Conservation (phyloP, 495 filamentous ascomycete genomes). For the Elasticomyces elasticus region DNA sequence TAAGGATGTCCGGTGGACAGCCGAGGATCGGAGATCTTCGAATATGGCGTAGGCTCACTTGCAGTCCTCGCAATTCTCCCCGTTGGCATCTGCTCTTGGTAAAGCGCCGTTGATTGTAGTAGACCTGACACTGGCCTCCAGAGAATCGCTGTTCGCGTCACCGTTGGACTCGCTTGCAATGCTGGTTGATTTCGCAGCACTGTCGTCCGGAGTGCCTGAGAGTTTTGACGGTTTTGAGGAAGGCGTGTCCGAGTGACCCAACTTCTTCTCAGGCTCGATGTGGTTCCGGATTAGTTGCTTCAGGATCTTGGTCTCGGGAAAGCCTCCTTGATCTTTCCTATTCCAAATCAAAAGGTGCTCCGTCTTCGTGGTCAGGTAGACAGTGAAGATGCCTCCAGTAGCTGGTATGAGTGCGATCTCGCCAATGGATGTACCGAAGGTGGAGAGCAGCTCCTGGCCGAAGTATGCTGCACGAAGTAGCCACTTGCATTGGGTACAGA, state of each 20-base stretch:
- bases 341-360: conserved; percentile 65
- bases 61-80: conserved; percentile 16
- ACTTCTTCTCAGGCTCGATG: conserved; percentile 61
- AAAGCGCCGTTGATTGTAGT: background rate
- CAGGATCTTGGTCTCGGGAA: conserved; percentile 81
- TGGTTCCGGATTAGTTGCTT: conserved; percentile 80
- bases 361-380: conserved; percentile 38
- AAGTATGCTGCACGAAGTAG: conserved; percentile 61
- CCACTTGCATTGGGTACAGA: conserved; percentile 51
- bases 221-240: conserved; percentile 21
- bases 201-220: background rate
- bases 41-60: background rate
- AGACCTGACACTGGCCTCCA: background rate
- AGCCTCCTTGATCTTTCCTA: conserved; percentile 76
- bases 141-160: background rate
- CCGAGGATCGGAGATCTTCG: no score
- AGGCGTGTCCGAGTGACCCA: conserved; percentile 56
- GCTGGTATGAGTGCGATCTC: conserved; percentile 83
- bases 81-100: background rate
- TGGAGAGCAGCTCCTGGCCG: conserved; percentile 95
- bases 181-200: background rate
- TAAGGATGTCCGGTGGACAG: no score
- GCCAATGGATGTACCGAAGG: conserved; percentile 74
- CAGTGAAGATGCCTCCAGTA: conserved; percentile 74
- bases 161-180: background rate